Base-by-base conservation (phyloP, 179 eudicot genomes). In the Patellifolia procumbens region DNA sequence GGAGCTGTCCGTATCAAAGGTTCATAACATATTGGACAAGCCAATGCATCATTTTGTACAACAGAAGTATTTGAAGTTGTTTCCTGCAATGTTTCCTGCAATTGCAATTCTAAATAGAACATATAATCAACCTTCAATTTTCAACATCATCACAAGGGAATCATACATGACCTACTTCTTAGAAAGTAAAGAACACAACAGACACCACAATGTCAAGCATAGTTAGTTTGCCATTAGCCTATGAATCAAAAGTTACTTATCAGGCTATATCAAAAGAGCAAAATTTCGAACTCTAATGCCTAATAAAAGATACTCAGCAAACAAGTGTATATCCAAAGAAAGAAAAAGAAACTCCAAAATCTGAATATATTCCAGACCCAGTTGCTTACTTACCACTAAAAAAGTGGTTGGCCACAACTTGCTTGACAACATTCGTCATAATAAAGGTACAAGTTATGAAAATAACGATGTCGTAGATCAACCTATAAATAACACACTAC, bases 11-110 rank as follows among this genome's bases (percentile, higher is more conserved):
- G 85, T 65, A 77, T 82, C 61, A 94, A 81, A 34, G 94, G 93
- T 52, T 87, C 91, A 77, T 85, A 89, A 80, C 98, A 94, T 60
- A 94, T 82, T n/a, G 98, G 94, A 80, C 98, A 94, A 32, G 97
- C 89, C 81, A 92, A 87, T 68, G 85, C 81, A 35, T 91, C 91
- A 28, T 53, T 80, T 73, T 87, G 76, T 29, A 60, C 75, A 52
- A 81, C 71, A 63, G 78, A 77, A 49, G 82, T 74, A 55, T 66
- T 77, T 29, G 86, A 81, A 60, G 70, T 75, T 48, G 83, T 48
- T 74, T 74, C 92, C 97, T 92, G 84, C 49, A 75, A 74, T 35
- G n/a, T n/a, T n/a, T n/a, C n/a, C n/a, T n/a, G n/a, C n/a, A n/a
- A n/a, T n/a, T n/a, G n/a, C n/a, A n/a, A n/a, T 17, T 13, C 0